A percentile compares a stretch with the other conserved stretches of the same genome.
Evolutionary conservation across 768 basidiomycete genomes (phyloP).

Genomic region (Floccularia luteovirens): DNA sequence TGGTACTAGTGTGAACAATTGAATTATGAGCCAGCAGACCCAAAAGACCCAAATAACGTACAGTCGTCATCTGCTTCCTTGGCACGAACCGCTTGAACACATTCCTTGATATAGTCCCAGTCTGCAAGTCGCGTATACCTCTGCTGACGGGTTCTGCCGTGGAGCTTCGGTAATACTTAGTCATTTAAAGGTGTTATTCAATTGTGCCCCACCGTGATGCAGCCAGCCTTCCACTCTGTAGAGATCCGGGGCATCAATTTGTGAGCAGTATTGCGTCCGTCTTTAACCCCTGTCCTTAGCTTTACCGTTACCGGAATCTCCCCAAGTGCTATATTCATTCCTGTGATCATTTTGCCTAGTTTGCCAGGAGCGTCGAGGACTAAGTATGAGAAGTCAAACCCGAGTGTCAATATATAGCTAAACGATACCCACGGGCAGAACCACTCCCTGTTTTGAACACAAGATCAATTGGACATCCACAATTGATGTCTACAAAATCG

Average conservation of each 20-base stretch:
- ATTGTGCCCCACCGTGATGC: slow-evolving; percentile 30
- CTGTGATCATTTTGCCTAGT: slow-evolving; percentile 79
- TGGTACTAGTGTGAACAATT: slow-evolving; percentile 46
- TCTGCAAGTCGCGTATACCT: slow-evolving; percentile 90
- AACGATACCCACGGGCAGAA: slow-evolving; percentile 61
- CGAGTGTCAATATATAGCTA: not conserved
- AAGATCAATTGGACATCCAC: slow-evolving; percentile 95
- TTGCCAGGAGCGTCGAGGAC: slow-evolving; percentile 81
- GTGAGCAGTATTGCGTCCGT: slow-evolving; percentile 80
- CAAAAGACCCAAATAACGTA: slow-evolving; percentile 25
- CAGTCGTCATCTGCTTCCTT: slow-evolving; percentile 65
- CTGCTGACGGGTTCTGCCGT: slow-evolving; percentile 92
- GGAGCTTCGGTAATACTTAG: slow-evolving; percentile 49
- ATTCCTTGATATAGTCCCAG: slow-evolving; percentile 89
- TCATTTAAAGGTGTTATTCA: slow-evolving; percentile 1
- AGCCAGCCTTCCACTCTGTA: slow-evolving; percentile 37
- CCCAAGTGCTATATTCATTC: slow-evolving; percentile 88
- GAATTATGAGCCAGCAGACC: slow-evolving; percentile 1
- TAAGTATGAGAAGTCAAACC: slow-evolving; percentile 15
- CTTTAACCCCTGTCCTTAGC: slow-evolving; percentile 89
- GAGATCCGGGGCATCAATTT: slow-evolving; percentile 82
- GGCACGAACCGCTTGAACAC: slow-evolving; percentile 73
- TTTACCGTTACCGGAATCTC: slow-evolving; percentile 90
- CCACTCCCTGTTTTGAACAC: slow-evolving; percentile 91
- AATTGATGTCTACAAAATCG: slow-evolving; percentile 94